These are phyloP conservation scores for Sporothrix luriei DNA, from an alignment of 2,329 filamentous ascomycete genomes.

Conservation along the genomic window DNA sequence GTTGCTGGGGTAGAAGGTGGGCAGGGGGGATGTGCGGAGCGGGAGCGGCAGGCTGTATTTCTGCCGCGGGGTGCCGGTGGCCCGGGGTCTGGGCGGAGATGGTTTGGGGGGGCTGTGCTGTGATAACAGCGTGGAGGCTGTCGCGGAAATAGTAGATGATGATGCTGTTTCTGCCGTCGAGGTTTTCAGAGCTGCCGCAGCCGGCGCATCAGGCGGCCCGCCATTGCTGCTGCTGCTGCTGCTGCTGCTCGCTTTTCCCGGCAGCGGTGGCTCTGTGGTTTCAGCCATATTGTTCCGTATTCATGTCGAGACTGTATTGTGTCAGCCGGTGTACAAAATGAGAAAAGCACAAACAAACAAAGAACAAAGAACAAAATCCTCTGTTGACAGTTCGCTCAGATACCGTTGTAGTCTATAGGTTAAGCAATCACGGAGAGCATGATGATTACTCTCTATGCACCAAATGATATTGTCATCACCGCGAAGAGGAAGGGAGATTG, in stretches of 20 bases:
- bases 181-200: neutral
- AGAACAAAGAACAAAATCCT: neutral
- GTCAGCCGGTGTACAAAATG: slow-evolving; percentile 10
- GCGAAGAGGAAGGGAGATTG: slow-evolving; percentile 42
- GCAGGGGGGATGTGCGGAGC: slow-evolving; percentile 78
- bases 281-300: slow-evolving; percentile 42
- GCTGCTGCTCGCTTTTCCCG: neutral
- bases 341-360: neutral
- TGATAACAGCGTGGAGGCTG: neutral
- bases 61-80: slow-evolving; percentile 34
- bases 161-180: slow-evolving; percentile 35
- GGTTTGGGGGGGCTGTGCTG: neutral
- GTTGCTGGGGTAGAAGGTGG: slow-evolving; percentile 87
- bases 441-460: slow-evolving; percentile 64
- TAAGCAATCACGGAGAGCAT: slow-evolving; percentile 64
- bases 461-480: slow-evolving; percentile 63
- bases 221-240: slow-evolving; percentile 34
- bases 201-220: slow-evolving; percentile 28
- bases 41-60: slow-evolving; percentile 80
- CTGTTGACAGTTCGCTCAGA: slow-evolving; percentile 65
- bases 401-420: slow-evolving; percentile 94
- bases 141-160: slow-evolving; percentile 32
- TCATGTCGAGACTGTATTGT: slow-evolving; percentile 35
- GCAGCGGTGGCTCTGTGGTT: slow-evolving; percentile 34
- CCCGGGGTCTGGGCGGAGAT: neutral